A percentile compares a stretch with the other conserved stretches of the same genome.
Conservation (phyloP, 352 stramenopile species). For the Phytophthora macrochlamydospora region DNA sequence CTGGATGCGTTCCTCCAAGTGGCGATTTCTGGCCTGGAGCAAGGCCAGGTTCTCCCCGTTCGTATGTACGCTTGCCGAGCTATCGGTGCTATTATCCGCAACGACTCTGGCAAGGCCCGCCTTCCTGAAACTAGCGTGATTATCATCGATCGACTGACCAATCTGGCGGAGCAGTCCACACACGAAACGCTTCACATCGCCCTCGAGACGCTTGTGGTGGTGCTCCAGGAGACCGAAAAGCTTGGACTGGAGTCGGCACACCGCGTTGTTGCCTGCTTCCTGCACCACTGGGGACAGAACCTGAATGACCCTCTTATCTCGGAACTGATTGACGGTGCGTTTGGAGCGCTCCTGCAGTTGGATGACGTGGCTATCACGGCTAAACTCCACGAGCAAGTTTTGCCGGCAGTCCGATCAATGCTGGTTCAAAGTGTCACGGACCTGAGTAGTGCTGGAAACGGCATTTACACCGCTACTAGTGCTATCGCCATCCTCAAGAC, state of each 20-base stretch:
- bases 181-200: slow-evolving; percentile 82
- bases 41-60: slow-evolving; percentile 71
- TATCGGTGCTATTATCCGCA: slow-evolving; percentile 69
- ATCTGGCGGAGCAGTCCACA: slow-evolving; percentile 59
- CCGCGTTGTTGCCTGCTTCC: slow-evolving; percentile 60
- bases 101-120: slow-evolving; percentile 61
- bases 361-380: slow-evolving; percentile 61
- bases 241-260: slow-evolving; percentile 47
- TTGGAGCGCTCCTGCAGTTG: slow-evolving; percentile 69
- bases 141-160: slow-evolving; percentile 66
- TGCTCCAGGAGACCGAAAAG: slow-evolving; percentile 61
- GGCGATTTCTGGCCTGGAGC: slow-evolving; percentile 75
- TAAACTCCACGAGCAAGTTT: slow-evolving; percentile 65
- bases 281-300: slow-evolving; percentile 70
- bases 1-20: slow-evolving; percentile 73
- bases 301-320: slow-evolving; percentile 79
- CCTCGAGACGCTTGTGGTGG: slow-evolving; percentile 75
- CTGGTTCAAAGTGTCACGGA: slow-evolving; percentile 55
- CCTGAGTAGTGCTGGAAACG: slow-evolving; percentile 57
- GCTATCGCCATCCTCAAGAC: slow-evolving; percentile 79
- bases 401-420: slow-evolving; percentile 66
- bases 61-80: slow-evolving; percentile 82
- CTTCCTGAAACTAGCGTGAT: slow-evolving; percentile 53
- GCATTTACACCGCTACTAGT: slow-evolving; percentile 62
- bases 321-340: slow-evolving; percentile 73